Conservation (phyloP, 441 rosid genomes). For the Arabidopsis lyrata region DNA sequence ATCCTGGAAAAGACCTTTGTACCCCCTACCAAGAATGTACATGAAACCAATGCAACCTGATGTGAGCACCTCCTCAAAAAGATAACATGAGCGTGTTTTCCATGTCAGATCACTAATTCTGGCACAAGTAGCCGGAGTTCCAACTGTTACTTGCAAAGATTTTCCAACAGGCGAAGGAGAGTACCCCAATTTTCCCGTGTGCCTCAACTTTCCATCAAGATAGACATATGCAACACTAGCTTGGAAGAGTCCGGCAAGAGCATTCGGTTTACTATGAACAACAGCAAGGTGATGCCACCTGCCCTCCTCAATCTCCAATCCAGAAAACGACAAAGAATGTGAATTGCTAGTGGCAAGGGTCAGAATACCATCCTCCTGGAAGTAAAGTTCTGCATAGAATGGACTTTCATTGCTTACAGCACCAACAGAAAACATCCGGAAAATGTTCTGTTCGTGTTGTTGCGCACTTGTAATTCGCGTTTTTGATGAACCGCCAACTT, state of each 20-base stretch:
- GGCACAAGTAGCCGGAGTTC: slow-evolving; percentile 87
- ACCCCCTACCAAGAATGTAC: slow-evolving; percentile 99
- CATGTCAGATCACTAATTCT: slow-evolving; percentile 86
- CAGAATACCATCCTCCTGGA: slow-evolving; percentile 94
- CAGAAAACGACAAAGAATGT: slow-evolving; percentile 89
- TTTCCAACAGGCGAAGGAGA: slow-evolving; percentile 99
- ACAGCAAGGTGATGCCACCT: slow-evolving; percentile 99
- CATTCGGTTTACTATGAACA: slow-evolving; percentile 99
- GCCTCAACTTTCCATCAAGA: slow-evolving; percentile 96
- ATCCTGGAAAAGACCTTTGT: slow-evolving; percentile 98
- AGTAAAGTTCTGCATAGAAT: slow-evolving; percentile 94
- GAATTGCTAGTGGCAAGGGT: slow-evolving; percentile 99
- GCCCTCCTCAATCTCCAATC: slow-evolving; percentile 94
- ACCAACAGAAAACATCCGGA: slow-evolving; percentile 97
- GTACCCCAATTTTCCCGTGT: slow-evolving; percentile 98
- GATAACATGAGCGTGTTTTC: slow-evolving; percentile 98
- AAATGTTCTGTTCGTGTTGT: slow-evolving; percentile 69
- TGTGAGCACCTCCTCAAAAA: slow-evolving; percentile 98
- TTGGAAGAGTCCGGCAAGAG: slow-evolving; percentile 99
- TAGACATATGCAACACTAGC: slow-evolving; percentile 98
- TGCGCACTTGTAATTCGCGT: slow-evolving; percentile 54
- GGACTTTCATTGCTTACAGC: slow-evolving; percentile 76
- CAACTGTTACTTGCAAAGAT: slow-evolving; percentile 94
- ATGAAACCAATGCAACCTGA: slow-evolving; percentile 98
- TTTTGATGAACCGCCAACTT: slow-evolving; percentile 63